Evolutionary conservation across 768 basidiomycete species (phyloP).

Genomic region (Tremella yokohamensis): DNA sequence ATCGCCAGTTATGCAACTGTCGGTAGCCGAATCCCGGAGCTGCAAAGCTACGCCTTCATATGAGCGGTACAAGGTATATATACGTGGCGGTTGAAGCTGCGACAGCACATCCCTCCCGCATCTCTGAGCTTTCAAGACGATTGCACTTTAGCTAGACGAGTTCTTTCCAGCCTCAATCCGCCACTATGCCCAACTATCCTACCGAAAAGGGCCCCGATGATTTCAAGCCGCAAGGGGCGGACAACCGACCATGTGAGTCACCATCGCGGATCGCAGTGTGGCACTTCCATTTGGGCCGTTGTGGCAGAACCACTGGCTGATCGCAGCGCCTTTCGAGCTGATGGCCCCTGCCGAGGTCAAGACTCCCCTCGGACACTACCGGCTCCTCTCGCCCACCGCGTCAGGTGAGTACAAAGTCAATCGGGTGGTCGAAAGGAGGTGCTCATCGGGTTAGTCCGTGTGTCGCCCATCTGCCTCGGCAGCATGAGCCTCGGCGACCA

Average conservation of each 20-base stretch:
- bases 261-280: neutral
- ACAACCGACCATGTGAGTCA: neutral
- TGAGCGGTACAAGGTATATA: too few species aligned
- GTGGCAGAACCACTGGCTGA: neutral
- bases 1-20: too few species aligned
- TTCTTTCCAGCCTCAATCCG: too few species aligned
- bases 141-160: too few species aligned
- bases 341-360: conserved; percentile 14
- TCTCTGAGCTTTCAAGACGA: too few species aligned
- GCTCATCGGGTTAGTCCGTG: conserved; percentile 38
- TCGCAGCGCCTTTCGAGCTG: conserved; percentile 1
- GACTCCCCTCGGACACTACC: conserved; percentile 29
- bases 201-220: neutral
- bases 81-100: too few species aligned
- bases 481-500: conserved; percentile 54
- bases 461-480: conserved; percentile 53
- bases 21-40: too few species aligned
- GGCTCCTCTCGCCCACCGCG: conserved; percentile 50
- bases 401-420: conserved; percentile 20
- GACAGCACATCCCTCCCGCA: too few species aligned
- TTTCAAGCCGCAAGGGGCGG: neutral
- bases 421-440: neutral
- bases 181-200: too few species aligned
- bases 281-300: neutral
- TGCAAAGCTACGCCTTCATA: too few species aligned